phyloP scores from a whole-genome alignment of 495 filamentous ascomycete genomes.

The Neurospora discreta region DNA sequence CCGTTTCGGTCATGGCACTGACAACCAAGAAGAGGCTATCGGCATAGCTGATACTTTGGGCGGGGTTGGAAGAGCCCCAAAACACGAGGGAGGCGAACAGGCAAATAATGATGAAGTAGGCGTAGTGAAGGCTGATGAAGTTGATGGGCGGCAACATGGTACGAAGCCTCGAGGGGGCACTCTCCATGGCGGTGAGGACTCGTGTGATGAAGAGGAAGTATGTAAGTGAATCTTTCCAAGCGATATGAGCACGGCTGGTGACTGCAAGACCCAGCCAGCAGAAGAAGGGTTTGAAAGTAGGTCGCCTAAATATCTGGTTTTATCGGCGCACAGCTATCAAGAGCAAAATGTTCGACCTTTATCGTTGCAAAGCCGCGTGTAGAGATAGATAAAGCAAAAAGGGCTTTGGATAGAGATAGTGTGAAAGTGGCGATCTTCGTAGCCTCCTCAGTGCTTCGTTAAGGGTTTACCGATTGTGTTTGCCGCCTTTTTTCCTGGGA shows the following conservation, averaged over 20 bases:
- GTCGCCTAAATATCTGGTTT: background rate
- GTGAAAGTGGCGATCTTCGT: background rate
- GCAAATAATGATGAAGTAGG: constrained; percentile 60
- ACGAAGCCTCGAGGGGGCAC: background rate
- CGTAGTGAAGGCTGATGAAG: constrained; percentile 63
- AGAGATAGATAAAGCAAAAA: background rate
- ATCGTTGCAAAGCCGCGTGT: background rate
- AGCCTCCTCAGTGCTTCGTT: background rate
- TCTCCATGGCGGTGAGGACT: background rate
- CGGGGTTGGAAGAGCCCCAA: constrained; percentile 52
- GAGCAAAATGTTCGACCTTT: background rate
- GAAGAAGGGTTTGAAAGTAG: background rate
- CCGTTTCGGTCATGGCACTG: constrained; percentile 72
- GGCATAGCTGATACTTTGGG: constrained; percentile 53
- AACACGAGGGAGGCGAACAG: constrained; percentile 62
- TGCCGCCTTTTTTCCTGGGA: background rate
- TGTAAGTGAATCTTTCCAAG: background rate
- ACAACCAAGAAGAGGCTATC: constrained; percentile 69
- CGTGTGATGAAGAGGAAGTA: background rate
- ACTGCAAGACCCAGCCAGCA: background rate
- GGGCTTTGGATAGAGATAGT: background rate
- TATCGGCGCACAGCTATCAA: background rate
- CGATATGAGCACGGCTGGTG: background rate
- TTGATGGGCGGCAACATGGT: constrained; percentile 46
- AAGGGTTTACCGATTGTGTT: background rate